Base-by-base conservation (phyloP, 2,329 filamentous ascomycete species). In the Monosporascus sp. region DNA sequence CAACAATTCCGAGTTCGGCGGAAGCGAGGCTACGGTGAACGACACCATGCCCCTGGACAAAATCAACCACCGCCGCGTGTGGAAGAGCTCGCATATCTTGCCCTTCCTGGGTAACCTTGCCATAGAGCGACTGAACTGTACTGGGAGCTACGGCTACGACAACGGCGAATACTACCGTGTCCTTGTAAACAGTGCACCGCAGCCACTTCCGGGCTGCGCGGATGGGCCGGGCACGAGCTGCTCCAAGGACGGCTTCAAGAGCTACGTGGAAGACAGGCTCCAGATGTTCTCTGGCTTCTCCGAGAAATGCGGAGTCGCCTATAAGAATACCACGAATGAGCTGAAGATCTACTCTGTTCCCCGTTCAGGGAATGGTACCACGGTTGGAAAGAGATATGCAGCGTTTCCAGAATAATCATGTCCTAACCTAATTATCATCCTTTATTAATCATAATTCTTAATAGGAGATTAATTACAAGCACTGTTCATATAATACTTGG, bases 101-200 rank as follows among this genome's bases (percentile, higher is more conserved):
- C 83, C 85, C 0, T 88, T 88, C 65, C 68, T 88, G 49, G 78
- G 79, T 31, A 87, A 88, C 64, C 73, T 88, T 24, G 85, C 83
- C 1, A 76, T 88, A 41, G 85, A 88, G 73, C 77, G 79, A 49
- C 70, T 88, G 67, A 75, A 83, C 51, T 88, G 85, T 66, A 68
- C 66, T 2, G 74, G 76, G n/a, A 77, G 77, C 60, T 77, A 77
- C 54, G 79, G 82, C 6, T 83, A 75, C 63, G 66, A 74, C 1
- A 74, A 79, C 9, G 77, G 77, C 11, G 76, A 81, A 20, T 76
- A 74, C 59, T 75, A 75, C 60, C 69, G 74, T n/a, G 69, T 70
- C 8, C 63, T 76, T 5, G 70, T 75, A 41, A 76, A 76, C 61
- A 72, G 66, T 57, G 67, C 72, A 5, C 72, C 73, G 5, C 74